Conservation (phyloP, 2,329 filamentous ascomycete genomes). For the Alternaria metachromatica region DNA sequence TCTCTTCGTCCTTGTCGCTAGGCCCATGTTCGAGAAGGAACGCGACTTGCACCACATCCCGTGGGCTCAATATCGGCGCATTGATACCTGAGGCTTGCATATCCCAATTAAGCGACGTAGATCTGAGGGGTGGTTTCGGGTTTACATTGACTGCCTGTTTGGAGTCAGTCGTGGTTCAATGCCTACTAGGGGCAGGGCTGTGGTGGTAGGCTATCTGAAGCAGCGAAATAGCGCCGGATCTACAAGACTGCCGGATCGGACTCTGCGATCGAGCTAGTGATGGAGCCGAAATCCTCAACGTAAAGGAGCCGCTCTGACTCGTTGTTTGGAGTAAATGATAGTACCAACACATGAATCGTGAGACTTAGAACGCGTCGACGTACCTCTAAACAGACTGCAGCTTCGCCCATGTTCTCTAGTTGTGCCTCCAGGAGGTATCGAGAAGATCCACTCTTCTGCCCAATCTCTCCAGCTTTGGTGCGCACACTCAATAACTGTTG, state of each 20-base stretch:
- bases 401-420: conserved; percentile 91
- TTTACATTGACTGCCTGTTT: conserved; percentile 52
- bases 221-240: conserved; percentile 19
- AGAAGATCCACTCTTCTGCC: conserved; percentile 51
- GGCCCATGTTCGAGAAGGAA: conserved; percentile 66
- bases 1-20: conserved; percentile 50
- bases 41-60: conserved; percentile 69
- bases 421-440: conserved; percentile 88
- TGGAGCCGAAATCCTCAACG: conserved; percentile 9
- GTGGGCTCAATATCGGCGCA: conserved; percentile 62
- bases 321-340: conserved; percentile 21
- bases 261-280: conserved; percentile 13
- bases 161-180: conserved; percentile 19
- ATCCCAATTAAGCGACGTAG: conserved; percentile 64
- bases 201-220: conserved; percentile 8
- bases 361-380: conserved; percentile 15
- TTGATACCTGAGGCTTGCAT: conserved; percentile 45
- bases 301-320: conserved; percentile 8
- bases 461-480: conserved; percentile 79
- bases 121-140: conserved; percentile 61
- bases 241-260: conserved; percentile 18
- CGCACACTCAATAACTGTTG: conserved; percentile 88
- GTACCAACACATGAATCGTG: conserved; percentile 6
- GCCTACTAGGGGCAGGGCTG: conserved; percentile 10
- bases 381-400: conserved; percentile 77